Conservation (phyloP, 331 rosid genomes). For the Rosa hybrid region DNA sequence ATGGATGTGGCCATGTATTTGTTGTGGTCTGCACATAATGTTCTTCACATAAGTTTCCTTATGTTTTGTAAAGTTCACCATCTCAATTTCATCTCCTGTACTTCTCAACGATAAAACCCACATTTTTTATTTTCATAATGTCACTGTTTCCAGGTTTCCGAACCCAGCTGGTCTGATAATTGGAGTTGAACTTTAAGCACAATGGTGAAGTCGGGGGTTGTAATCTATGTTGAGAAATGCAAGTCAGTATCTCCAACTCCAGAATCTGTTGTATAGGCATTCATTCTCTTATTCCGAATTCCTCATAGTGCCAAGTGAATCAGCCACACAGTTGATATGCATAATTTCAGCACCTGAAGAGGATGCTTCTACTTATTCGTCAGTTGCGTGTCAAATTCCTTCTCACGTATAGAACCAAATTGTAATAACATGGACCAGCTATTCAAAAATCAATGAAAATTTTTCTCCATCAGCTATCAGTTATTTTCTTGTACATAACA, state of each 20-base stretch:
- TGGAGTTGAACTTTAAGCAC: neutral
- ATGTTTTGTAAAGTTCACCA: neutral
- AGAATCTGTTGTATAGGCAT: neutral
- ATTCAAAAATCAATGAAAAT: neutral
- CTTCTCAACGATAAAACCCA: neutral
- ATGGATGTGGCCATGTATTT: neutral
- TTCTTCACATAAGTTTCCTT: neutral
- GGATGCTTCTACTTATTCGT: neutral
- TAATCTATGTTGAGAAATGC: neutral
- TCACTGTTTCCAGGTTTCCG: constrained; percentile 6
- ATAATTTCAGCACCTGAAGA: neutral
- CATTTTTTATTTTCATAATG: neutral
- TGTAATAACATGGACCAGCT: constrained; percentile 8
- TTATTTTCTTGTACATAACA: neutral
- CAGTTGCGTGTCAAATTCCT: neutral
- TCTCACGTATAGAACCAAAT: neutral
- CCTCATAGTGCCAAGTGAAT: neutral
- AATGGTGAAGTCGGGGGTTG: neutral
- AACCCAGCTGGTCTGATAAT: neutral
- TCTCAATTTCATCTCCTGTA: neutral
- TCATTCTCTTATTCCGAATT: neutral
- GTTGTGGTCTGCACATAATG: neutral
- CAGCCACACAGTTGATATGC: neutral
- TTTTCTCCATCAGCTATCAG: neutral
- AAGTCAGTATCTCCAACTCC: neutral